Conservation (phyloP, 495 filamentous ascomycete genomes). For the Umbilicaria muhlenbergii region DNA sequence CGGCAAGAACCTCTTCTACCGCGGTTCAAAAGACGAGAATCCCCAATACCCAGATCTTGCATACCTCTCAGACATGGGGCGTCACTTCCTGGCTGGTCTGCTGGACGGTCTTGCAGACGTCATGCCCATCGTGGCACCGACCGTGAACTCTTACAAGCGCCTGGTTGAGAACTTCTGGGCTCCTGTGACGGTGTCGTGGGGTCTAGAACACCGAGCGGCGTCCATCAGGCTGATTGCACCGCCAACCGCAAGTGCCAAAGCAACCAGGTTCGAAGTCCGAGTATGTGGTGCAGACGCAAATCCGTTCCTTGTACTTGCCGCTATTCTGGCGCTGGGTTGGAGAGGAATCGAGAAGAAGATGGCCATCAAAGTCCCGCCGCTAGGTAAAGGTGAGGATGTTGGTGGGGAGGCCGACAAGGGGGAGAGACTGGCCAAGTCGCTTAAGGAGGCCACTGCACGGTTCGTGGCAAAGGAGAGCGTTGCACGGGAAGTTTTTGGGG, state of each 20-base stretch:
- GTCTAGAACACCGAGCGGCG: slow-evolving; percentile 84
- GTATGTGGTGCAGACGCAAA: slow-evolving; percentile 87
- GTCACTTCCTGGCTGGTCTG: slow-evolving; percentile 87
- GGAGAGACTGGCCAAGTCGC: slow-evolving; percentile 57
- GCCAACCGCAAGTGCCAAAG: slow-evolving; percentile 63
- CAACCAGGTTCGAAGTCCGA: slow-evolving; percentile 83
- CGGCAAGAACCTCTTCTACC: slow-evolving; percentile 66
- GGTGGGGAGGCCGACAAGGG: slow-evolving; percentile 43
- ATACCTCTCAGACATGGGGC: slow-evolving; percentile 69
- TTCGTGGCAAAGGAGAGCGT: slow-evolving; percentile 66
- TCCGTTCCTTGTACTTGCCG: slow-evolving; percentile 72
- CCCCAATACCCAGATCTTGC: slow-evolving; percentile 58
- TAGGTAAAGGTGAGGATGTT: slow-evolving; percentile 70
- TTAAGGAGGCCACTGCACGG: slow-evolving; percentile 64
- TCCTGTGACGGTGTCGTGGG: slow-evolving; percentile 93
- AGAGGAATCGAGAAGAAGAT: slow-evolving; percentile 82
- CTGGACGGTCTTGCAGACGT: slow-evolving; percentile 81
- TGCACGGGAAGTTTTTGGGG: slow-evolving; percentile 80
- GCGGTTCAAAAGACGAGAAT: slow-evolving; percentile 50
- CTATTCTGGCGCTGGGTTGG: slow-evolving; percentile 74
- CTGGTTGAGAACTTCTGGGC: slow-evolving; percentile 99
- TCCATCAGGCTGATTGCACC: slow-evolving; percentile 81
- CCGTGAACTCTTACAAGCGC: slow-evolving; percentile 92
- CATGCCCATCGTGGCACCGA: slow-evolving; percentile 90
- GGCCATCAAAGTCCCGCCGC: slow-evolving; percentile 63